These are phyloP conservation scores for Acephala macrosclerotiorum DNA, from an alignment of 2,329 filamentous ascomycete genomes.

Conservation along the genomic window DNA sequence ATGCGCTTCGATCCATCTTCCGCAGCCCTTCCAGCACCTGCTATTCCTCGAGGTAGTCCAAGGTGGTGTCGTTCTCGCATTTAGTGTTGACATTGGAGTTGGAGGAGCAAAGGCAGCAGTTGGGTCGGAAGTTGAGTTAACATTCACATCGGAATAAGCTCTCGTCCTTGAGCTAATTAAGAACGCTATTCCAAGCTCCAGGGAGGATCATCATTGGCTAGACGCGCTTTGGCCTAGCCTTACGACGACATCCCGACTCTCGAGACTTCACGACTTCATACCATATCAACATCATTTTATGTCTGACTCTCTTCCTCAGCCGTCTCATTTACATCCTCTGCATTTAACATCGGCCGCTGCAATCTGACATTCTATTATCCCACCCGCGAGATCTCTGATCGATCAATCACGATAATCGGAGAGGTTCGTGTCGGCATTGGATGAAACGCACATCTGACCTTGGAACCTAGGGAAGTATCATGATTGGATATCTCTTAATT, in stretches of 20 bases:
- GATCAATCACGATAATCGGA: neutral
- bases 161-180: too few relatives aligned
- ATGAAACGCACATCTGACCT: slow-evolving; percentile 11
- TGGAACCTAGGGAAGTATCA: neutral
- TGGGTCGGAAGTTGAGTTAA: neutral
- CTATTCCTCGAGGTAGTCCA: neutral
- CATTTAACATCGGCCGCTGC: neutral
- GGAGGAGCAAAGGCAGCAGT: neutral
- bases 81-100: neutral
- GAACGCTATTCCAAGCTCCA: too few relatives aligned
- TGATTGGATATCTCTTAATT: slow-evolving; percentile 7
- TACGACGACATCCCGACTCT: neutral
- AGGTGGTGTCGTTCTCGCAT: neutral
- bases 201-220: too few relatives aligned
- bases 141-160: too few relatives aligned
- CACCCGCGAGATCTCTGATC: neutral
- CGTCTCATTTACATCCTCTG: neutral
- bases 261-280: too few relatives aligned
- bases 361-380: neutral
- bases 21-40: neutral
- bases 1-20: neutral
- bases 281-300: neutral
- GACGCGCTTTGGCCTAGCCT: neutral
- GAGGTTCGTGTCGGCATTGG: slow-evolving; percentile 9
- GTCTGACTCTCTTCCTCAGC: neutral